Evolutionary conservation across 164 flowering plant species (phyloP).

Genomic region (Kalanchoe fedtschenkoi): DNA sequence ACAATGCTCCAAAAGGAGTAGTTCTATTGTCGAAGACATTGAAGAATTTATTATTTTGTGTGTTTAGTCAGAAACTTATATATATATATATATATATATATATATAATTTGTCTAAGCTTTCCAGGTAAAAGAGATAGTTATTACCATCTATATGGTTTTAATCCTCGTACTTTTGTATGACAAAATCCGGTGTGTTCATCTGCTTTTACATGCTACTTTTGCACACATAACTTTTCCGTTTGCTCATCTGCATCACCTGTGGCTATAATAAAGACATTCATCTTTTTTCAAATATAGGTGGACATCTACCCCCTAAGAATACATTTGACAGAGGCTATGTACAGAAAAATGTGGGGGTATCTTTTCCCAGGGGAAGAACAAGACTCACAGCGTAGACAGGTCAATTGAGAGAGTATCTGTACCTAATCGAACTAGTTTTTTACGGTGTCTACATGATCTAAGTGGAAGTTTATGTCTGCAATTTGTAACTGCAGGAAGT

Average conservation of each 20-base stretch:
- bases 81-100: not conserved
- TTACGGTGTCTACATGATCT: not conserved
- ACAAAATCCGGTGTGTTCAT: not conserved
- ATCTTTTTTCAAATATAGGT: conserved; percentile 38
- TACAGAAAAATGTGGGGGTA: conserved; percentile 97
- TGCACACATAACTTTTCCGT: not conserved
- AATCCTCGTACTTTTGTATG: not conserved
- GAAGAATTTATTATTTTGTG: not conserved
- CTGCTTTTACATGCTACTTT: not conserved
- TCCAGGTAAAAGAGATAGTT: not conserved
- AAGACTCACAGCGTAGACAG: conserved; percentile 95
- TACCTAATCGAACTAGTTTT: not conserved
- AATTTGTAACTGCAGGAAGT: conserved; percentile 52
- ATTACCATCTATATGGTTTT: not conserved
- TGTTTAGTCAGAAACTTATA: not conserved
- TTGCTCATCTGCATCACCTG: not conserved
- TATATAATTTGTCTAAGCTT: not conserved
- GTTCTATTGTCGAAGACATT: not conserved
- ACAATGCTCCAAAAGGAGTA: not conserved
- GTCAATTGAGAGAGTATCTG: conserved; percentile 20
- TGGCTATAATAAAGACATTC: not conserved
- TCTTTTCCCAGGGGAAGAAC: conserved; percentile 96
- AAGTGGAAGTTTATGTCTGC: not conserved
- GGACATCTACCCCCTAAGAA: conserved; percentile 88
- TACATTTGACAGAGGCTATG: conserved; percentile 90